Conservation (phyloP, 1,284 basidiomycete genomes). For the Coniferiporia weirii region DNA sequence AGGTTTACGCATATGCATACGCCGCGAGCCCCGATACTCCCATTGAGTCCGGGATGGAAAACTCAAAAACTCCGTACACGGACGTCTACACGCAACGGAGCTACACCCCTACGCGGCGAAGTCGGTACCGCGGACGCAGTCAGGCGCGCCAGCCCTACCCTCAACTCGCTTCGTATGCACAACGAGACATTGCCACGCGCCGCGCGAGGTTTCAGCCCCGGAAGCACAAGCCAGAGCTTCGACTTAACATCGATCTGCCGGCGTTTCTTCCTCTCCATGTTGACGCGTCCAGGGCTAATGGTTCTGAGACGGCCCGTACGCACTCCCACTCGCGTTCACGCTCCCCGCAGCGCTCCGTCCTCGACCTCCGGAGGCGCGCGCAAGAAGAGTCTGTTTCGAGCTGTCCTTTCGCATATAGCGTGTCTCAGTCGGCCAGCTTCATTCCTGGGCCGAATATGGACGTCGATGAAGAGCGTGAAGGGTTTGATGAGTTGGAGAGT, state of each 20-base stretch:
- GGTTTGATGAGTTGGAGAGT: neutral
- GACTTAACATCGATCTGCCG: constrained; percentile 17
- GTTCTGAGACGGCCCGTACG: constrained; percentile 9
- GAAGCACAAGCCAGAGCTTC: constrained; percentile 16
- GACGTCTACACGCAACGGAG: constrained; percentile 13
- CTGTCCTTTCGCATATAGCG: constrained; percentile 16
- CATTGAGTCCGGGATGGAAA: neutral
- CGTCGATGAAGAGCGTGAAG: constrained; percentile 6
- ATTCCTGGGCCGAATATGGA: constrained; percentile 13
- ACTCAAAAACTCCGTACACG: constrained; percentile 7
- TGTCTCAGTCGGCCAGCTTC: constrained; percentile 14
- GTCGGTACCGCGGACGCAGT: constrained; percentile 16
- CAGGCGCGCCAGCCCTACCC: constrained; percentile 18
- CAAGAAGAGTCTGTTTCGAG: constrained; percentile 15
- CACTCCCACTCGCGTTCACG: constrained; percentile 14
- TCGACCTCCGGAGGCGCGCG: constrained; percentile 12
- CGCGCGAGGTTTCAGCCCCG: constrained; percentile 9
- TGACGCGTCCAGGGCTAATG: constrained; percentile 3
- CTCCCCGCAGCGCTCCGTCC: constrained; percentile 9
- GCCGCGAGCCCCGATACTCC: constrained; percentile 8
- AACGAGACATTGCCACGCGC: constrained; percentile 4
- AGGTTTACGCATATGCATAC: constrained; percentile 13
- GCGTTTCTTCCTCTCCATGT: constrained; percentile 9
- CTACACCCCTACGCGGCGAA: constrained; percentile 9
- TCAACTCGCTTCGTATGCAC: constrained; percentile 3